These are phyloP conservation scores for Prunus kanzakura DNA, from an alignment of 306 rosid genomes.

Conservation along the genomic window DNA sequence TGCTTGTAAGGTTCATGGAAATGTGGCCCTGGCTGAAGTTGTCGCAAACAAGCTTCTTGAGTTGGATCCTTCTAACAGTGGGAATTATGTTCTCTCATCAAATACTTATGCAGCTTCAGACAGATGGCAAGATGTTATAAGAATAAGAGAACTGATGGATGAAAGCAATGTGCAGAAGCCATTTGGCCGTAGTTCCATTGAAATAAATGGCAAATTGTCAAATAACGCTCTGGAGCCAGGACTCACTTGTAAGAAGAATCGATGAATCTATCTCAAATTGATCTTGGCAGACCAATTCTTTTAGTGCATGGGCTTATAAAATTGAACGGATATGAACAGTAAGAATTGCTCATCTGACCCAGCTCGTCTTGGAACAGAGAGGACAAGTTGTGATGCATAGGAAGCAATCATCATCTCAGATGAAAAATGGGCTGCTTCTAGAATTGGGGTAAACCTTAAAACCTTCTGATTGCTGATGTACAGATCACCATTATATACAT, in stretches of 20 bases:
- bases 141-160: conserved; percentile 72
- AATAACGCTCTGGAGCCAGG: conserved; percentile 18
- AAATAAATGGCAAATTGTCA: conserved; percentile 33
- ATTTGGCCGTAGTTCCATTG: conserved; percentile 69
- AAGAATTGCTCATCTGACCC: neutral
- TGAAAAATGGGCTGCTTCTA: too few species aligned
- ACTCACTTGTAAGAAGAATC: neutral
- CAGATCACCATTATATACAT: too few species aligned
- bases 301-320: neutral
- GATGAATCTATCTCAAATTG: neutral
- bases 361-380: too few species aligned
- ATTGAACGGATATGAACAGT: neutral
- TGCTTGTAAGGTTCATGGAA: conserved; percentile 75
- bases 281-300: neutral
- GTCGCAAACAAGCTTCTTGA: conserved; percentile 69
- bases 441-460: too few species aligned
- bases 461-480: too few species aligned
- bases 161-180: conserved; percentile 65
- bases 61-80: conserved; percentile 66
- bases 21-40: conserved; percentile 68
- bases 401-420: too few species aligned
- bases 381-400: too few species aligned
- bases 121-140: conserved; percentile 84
- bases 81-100: conserved; percentile 72
- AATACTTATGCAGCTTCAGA: conserved; percentile 60